phyloP scores from a whole-genome alignment of 352 stramenopile genomes.

The Aphanomyces cochlioides region DNA sequence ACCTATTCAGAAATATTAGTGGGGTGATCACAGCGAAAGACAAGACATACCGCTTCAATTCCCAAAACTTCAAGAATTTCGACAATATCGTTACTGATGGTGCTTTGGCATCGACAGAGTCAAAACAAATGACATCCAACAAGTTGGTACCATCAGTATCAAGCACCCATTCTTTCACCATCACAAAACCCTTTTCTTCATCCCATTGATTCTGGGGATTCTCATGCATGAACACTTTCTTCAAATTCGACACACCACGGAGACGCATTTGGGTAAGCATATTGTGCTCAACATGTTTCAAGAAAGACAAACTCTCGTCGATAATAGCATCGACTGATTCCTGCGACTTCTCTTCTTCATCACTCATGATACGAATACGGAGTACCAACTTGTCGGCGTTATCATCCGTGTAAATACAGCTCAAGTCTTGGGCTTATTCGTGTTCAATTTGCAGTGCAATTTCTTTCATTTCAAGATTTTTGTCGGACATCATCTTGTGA shows the following conservation, averaged over 20 bases:
- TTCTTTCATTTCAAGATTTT: constrained; percentile 97
- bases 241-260: constrained; percentile 95
- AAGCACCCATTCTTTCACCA: constrained; percentile 96
- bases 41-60: constrained; percentile 65
- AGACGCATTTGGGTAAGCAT: constrained; percentile 97
- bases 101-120: constrained; percentile 95
- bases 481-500: constrained; percentile 95
- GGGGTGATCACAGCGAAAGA: too few relatives aligned
- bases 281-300: constrained; percentile 97
- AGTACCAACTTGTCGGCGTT: constrained; percentile 97
- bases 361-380: constrained; percentile 96
- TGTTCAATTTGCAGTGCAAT: constrained; percentile 94
- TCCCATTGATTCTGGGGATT: constrained; percentile 94
- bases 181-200: constrained; percentile 92
- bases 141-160: constrained; percentile 99
- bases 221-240: constrained; percentile 98
- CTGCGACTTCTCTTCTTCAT: constrained; percentile 87
- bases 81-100: constrained; percentile 99
- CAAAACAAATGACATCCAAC: constrained; percentile 95
- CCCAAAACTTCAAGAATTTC: constrained; percentile 97
- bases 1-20: constrained; percentile 29
- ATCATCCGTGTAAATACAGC: constrained; percentile 97
- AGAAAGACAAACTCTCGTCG: constrained; percentile 92
- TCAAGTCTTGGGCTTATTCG: constrained; percentile 94
- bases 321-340: constrained; percentile 78